phyloP scores from a whole-genome alignment of 805 yeast genomes.

The Tetrapisispora fleetii region DNA sequence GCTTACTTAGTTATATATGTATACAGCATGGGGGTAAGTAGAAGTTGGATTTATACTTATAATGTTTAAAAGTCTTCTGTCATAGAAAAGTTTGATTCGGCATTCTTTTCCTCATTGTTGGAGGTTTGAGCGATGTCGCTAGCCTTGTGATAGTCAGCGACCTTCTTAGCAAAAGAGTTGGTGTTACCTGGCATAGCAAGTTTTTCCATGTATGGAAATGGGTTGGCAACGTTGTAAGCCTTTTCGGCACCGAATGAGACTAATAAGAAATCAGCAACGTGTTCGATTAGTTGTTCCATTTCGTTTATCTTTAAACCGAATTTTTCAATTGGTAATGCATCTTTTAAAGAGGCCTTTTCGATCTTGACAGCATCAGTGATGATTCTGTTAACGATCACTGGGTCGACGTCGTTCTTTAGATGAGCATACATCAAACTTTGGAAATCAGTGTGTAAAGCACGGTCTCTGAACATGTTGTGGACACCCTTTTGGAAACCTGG shows the following conservation, averaged over 20 bases:
- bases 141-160: conserved; percentile 96
- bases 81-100: conserved; percentile 48
- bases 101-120: conserved; percentile 32
- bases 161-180: conserved; percentile 96
- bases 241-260: conserved; percentile 84
- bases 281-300: conserved; percentile 95
- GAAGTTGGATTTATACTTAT: not conserved
- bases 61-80: conserved; percentile 78
- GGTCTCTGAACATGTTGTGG: conserved; percentile 93
- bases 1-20: too few species aligned
- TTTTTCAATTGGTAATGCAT: conserved; percentile 81
- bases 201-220: conserved; percentile 97
- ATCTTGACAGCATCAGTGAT: conserved; percentile 90
- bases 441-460: conserved; percentile 95
- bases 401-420: conserved; percentile 76
- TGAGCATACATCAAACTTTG: conserved; percentile 92
- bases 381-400: conserved; percentile 65
- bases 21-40: too few species aligned
- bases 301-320: conserved; percentile 85
- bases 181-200: conserved; percentile 96
- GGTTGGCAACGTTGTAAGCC: conserved; percentile 76
- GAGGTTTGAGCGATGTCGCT: conserved; percentile 86
- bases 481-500: conserved; percentile 95
- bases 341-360: conserved; percentile 85
- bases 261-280: conserved; percentile 88